Percentiles rank a stretch among this genome's conserved stretches.
Conservation (phyloP, 192 early-diverging fungal species). For the Coemansia sp. region DNA sequence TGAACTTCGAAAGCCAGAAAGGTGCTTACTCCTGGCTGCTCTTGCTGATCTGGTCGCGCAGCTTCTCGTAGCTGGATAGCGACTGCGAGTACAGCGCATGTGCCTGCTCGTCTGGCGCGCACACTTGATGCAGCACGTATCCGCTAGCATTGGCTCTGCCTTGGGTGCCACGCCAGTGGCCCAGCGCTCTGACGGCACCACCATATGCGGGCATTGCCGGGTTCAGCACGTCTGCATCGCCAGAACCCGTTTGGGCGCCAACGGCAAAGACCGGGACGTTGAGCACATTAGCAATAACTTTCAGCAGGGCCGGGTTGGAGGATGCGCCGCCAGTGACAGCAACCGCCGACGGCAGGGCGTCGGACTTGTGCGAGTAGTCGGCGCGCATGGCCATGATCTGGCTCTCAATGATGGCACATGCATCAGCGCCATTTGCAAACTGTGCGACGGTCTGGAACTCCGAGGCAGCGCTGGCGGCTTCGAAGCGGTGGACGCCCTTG, state of each 20-base stretch:
- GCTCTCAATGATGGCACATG: conserved; percentile 72
- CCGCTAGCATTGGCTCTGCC: not conserved
- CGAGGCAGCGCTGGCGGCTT: conserved; percentile 20
- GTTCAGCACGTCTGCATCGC: conserved; percentile 5
- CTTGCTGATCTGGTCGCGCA: conserved; percentile 21
- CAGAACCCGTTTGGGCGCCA: not conserved
- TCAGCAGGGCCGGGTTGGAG: conserved; percentile 59
- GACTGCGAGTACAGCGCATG: conserved; percentile 22
- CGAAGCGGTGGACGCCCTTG: conserved; percentile 67
- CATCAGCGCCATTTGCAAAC: conserved; percentile 42
- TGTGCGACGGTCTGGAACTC: conserved; percentile 10
- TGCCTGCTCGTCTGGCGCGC: conserved; percentile 7
- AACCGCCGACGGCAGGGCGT: conserved; percentile 30
- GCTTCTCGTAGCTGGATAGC: conserved; percentile 33
- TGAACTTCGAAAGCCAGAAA: not conserved
- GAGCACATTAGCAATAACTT: conserved; percentile 73
- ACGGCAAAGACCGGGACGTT: conserved; percentile 62
- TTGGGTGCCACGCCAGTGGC: not conserved
- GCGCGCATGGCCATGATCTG: conserved; percentile 74
- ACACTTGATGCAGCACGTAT: conserved; percentile 17
- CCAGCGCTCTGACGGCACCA: conserved; percentile 31
- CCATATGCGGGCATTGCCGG: conserved; percentile 50
- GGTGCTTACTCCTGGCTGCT: not conserved
- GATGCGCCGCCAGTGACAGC: conserved; percentile 79
- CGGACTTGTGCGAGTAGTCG: conserved; percentile 41